Base-by-base conservation (phyloP, 2,329 filamentous ascomycete species). In the Orbilia javanica region DNA sequence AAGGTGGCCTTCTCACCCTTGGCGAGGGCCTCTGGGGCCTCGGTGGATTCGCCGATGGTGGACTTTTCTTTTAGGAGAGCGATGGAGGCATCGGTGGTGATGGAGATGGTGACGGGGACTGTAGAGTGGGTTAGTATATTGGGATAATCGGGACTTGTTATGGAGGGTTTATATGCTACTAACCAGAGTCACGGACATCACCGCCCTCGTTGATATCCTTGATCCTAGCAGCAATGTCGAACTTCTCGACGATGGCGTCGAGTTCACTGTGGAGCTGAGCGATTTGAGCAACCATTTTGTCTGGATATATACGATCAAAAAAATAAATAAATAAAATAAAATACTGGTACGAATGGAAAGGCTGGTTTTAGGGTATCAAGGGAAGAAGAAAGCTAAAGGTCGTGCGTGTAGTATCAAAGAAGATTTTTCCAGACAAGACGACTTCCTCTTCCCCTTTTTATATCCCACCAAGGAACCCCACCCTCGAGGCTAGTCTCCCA, bases 11-110 rank as follows among this genome's bases (percentile, higher is more conserved):
- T 31, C 2, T 50, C 62, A 15, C 53, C 52, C 27, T 53, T 55
- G 46, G 25, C 22, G 29, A 70, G 50, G 18, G 36, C 22, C 11
- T 46, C 29, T 27, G 62, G 55, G 48, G 64, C 48, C 11, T 62
- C 50, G 29, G 50, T 39, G 20, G 27, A n/a, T 13, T 36, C 18
- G 39, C 13, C 7, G 18, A 39, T 36, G 22, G 27, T 65, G 44
- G 71, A 53, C 11, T 68, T 62, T 25, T 73, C 69, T 20, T 60
- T 60, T 36, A 36, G 34, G 22, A 77, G 57, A 11, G 44, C 22
- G 66, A 71, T 18, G 39, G 62, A 52, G 52, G 44, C 70, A n/a
- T 74, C 70, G 53, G 39, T 52, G 7, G 36, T 44, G 39, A 65
- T 13, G 11, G 27, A 3, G 36, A 73, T 44, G 4, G 25, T 46